These are phyloP conservation scores for Hippophae rhamnoides DNA, from an alignment of 306 rosid species.

Conservation along the genomic window DNA sequence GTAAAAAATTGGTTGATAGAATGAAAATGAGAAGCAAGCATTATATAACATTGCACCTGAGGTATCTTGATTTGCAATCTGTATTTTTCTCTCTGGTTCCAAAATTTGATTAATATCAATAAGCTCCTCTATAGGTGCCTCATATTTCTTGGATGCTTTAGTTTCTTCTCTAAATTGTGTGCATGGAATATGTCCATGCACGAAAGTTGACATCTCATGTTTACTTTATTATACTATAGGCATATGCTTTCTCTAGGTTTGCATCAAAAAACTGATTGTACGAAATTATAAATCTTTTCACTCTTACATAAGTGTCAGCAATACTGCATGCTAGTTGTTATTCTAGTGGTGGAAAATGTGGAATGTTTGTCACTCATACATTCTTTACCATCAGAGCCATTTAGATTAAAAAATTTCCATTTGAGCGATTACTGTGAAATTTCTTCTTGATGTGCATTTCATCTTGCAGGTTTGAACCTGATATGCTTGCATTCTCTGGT, in stretches of 20 bases:
- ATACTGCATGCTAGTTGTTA: no score
- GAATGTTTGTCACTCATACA: no score
- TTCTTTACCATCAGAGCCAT: not conserved
- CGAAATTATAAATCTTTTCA: no score
- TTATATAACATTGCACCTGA: conserved; percentile 80
- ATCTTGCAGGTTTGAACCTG: conserved; percentile 80
- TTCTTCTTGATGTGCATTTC: conserved; percentile 18
- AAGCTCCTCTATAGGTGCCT: not conserved
- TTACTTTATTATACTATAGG: not conserved
- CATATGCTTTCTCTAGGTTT: no score
- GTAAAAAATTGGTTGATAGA: conserved; percentile 54
- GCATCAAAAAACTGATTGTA: no score
- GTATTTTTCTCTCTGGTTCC: conserved; percentile 13
- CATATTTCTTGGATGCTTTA: conserved; percentile 6
- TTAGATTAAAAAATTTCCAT: not conserved
- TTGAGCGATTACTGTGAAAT: conserved; percentile 4
- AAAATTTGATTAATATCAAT: not conserved
- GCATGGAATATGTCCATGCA: not conserved
- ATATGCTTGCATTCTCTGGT: conserved; percentile 99
- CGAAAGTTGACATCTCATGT: no score
- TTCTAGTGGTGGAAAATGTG: no score
- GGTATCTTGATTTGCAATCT: conserved; percentile 38
- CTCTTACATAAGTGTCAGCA: no score
- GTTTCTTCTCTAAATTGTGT: not conserved
- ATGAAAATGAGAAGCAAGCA: conserved; percentile 82